These are phyloP conservation scores for Stentor roeselii DNA, from an alignment of 73 alveolate species.

Conservation along the genomic window DNA sequence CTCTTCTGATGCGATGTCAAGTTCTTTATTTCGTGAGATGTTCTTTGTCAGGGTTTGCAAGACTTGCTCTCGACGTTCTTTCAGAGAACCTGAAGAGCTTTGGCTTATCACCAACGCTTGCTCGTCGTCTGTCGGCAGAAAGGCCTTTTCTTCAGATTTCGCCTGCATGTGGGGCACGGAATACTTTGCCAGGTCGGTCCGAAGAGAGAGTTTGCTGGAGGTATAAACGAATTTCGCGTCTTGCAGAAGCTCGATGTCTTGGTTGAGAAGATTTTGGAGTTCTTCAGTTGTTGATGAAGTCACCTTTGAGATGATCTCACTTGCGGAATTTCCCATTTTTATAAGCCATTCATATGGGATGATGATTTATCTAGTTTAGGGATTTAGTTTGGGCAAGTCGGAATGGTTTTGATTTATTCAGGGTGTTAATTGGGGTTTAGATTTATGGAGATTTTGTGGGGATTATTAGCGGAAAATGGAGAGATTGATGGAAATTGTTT, in stretches of 20 bases:
- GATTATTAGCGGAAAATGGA: too few relatives aligned
- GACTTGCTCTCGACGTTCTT: neutral
- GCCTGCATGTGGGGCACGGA: neutral
- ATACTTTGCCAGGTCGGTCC: constrained; percentile 6
- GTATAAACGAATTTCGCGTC: neutral
- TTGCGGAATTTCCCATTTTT: constrained; percentile 21
- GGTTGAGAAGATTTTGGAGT: neutral
- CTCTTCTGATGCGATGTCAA: neutral
- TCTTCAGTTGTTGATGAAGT: neutral
- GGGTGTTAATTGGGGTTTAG: too few relatives aligned
- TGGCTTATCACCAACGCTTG: neutral
- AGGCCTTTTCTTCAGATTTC: neutral
- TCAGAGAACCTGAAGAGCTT: neutral
- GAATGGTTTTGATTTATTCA: too few relatives aligned
- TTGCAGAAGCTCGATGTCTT: constrained; percentile 1
- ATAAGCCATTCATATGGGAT: too few relatives aligned
- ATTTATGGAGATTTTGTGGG: too few relatives aligned
- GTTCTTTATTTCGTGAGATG: neutral
- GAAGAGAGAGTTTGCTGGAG: neutral
- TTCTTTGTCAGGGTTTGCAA: neutral
- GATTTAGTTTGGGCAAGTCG: too few relatives aligned
- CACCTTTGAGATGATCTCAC: constrained; percentile 21
- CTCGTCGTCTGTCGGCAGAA: constrained; percentile 5
- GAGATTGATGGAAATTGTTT: too few relatives aligned
- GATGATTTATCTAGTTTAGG: too few relatives aligned